Evolutionary conservation across 257 asterid genomes (phyloP).

Genomic region (Anisodus acutangulus): DNA sequence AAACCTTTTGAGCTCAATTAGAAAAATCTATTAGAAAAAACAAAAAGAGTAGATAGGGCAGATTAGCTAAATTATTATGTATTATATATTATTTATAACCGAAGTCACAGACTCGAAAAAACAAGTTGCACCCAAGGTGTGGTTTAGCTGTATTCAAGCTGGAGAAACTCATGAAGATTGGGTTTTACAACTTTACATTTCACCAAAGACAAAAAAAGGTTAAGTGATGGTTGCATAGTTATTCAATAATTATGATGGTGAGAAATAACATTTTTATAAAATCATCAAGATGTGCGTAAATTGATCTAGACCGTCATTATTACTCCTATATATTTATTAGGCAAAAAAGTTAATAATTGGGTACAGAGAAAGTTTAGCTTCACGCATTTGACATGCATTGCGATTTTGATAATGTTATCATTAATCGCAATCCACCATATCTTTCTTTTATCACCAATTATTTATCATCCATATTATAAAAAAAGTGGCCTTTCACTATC

Average conservation of each 20-base stretch:
- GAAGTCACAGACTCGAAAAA: not conserved
- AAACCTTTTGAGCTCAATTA: constrained; percentile 10
- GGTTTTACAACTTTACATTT: not conserved
- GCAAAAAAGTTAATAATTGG: too few species aligned
- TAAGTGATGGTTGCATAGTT: not conserved
- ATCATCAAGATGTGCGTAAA: too few species aligned
- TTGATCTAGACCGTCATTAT: too few species aligned
- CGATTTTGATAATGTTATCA: not conserved
- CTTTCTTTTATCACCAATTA: constrained; percentile 24
- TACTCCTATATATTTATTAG: not conserved
- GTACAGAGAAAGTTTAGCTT: not conserved
- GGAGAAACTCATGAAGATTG: too few species aligned
- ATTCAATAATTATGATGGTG: not conserved
- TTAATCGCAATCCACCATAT: constrained; percentile 13
- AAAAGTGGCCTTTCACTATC: constrained; percentile 26
- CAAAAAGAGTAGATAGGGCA: not conserved
- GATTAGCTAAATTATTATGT: not conserved
- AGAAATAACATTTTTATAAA: too few species aligned
- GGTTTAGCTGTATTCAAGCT: not conserved
- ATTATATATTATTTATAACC: not conserved
- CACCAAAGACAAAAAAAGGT: not conserved
- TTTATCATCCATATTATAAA: not conserved
- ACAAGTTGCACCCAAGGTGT: not conserved
- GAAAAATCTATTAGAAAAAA: not conserved
- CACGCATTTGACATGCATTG: constrained; percentile 27